Base-by-base conservation (phyloP, 2,329 filamentous ascomycete genomes). In the Phoma sp. region DNA sequence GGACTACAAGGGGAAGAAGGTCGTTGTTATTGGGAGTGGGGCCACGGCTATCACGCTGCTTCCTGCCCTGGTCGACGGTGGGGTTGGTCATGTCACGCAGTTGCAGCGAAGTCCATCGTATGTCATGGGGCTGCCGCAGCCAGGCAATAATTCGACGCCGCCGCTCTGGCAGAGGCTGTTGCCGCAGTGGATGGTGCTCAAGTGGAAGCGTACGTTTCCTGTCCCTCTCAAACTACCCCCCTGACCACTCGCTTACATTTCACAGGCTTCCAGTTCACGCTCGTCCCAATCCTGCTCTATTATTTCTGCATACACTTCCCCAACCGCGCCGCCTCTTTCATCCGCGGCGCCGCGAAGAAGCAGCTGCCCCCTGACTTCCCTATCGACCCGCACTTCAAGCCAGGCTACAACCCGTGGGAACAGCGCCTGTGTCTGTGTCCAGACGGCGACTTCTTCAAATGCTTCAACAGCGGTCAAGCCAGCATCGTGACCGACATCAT, bases 21-120 rank as follows among this genome's bases (percentile, higher is more conserved):
- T 94, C 21, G 82, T 91, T 38, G 80, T 94, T 54, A 85, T 95
- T 58, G 91, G 91, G 15, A 88, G 85, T 15, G 92, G 92, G 7
- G 91, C 91, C 2, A 96, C 92, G 0, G 88, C 91, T 6, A 77
- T 94, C 43, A 95, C 91, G 0, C 80, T 96, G 1, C 73, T 96
- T 3, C 92, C 91, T 0, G 84, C 81, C 41, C 76, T 96, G 40
- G 85, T 86, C 0, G 77, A 88, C 38, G 84, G 82, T 35, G 90
- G 89, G 12, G 78, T 77, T 5, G 76, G 76, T 5, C 82, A 84
- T 13, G 86, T 92, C 25, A 94, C 90, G 1, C 91, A 94, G 85
- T 81, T 96, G 2, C 91, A 96, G 76, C 85, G 92, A 52, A 91
- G 87, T 40, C 92, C 92, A 0, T 84, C 82, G 0, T 75, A 74